phyloP scores from a whole-genome alignment of 306 rosid species.

The Corylus heterophylla region DNA sequence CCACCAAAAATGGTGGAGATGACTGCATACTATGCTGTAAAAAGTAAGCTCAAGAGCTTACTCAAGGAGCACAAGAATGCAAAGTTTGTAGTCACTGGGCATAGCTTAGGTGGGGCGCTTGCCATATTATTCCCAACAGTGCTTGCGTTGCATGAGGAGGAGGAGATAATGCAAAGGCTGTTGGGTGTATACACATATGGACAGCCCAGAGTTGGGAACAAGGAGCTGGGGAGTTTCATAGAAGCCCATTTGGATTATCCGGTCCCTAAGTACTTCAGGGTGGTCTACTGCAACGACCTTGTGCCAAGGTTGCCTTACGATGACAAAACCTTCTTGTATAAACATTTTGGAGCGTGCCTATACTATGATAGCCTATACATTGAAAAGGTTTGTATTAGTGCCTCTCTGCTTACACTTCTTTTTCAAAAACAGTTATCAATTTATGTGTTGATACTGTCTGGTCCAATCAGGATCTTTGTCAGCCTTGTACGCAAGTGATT shows the following conservation, averaged over 20 bases:
- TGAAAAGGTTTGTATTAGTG: slow-evolving; percentile 45
- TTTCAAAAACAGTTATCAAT: not conserved
- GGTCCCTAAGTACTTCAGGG: slow-evolving; percentile 60
- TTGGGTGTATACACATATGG: slow-evolving; percentile 73
- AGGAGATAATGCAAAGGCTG: slow-evolving; percentile 57
- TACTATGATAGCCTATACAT: slow-evolving; percentile 62
- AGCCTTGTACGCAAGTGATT: not conserved
- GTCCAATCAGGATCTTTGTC: not conserved
- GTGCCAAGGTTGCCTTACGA: slow-evolving; percentile 83
- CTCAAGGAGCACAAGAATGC: slow-evolving; percentile 67
- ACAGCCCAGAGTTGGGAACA: slow-evolving; percentile 73
- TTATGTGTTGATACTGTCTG: not conserved
- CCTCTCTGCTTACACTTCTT: not conserved
- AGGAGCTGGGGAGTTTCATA: slow-evolving; percentile 62
- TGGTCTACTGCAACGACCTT: slow-evolving; percentile 79
- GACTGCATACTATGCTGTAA: slow-evolving; percentile 58
- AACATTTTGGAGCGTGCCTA: slow-evolving; percentile 76
- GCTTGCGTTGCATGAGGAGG: slow-evolving; percentile 61
- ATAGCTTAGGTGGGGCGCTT: slow-evolving; percentile 80
- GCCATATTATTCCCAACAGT: slow-evolving; percentile 69
- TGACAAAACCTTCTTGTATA: slow-evolving; percentile 58
- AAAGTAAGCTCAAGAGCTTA: slow-evolving; percentile 51
- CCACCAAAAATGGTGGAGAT: slow-evolving; percentile 38
- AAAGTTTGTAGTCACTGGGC: slow-evolving; percentile 72
- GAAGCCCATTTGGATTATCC: slow-evolving; percentile 50